phyloP scores from a whole-genome alignment of 2,329 filamentous ascomycete genomes.

The Berkeleyomyces basicola region DNA sequence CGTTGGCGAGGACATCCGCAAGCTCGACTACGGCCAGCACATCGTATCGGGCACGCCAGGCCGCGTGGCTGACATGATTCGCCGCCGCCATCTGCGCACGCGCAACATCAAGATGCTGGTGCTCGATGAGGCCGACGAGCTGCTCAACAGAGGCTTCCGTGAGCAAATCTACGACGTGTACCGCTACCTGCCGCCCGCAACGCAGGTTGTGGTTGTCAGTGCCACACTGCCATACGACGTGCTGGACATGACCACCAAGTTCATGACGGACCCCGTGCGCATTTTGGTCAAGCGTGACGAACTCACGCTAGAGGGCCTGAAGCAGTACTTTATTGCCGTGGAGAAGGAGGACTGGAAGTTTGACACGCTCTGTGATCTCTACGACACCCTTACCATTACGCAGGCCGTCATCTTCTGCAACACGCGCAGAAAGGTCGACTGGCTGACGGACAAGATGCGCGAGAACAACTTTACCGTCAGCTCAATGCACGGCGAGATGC shows the following conservation, averaged over 20 bases:
- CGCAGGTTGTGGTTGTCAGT: conserved; percentile 95
- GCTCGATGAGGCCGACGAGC: conserved; percentile 43
- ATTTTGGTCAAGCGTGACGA: conserved; percentile 98
- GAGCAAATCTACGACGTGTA: conserved; percentile 99
- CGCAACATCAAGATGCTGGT: conserved; percentile 49
- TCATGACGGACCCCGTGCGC: conserved; percentile 96
- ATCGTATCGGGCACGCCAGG: conserved; percentile 97
- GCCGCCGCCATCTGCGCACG: conserved; percentile 38
- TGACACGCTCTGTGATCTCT: conserved; percentile 93
- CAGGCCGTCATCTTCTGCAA: conserved; percentile 99
- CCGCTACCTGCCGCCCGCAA: conserved; percentile 87
- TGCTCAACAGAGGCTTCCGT: conserved; percentile 82
- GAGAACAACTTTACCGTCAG: conserved; percentile 98
- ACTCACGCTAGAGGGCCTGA: conserved; percentile 87
- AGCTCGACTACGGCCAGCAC: conserved; percentile 93
- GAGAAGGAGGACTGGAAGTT: conserved; percentile 99
- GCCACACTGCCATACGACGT: conserved; percentile 96
- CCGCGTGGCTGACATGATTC: conserved; percentile 57
- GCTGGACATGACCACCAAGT: conserved; percentile 97
- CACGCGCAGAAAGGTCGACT: conserved; percentile 96
- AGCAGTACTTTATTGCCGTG: conserved; percentile 98
- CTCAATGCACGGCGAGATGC: conserved; percentile 99
- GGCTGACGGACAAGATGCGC: conserved; percentile 98
- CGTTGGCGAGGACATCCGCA: conserved; percentile 92
- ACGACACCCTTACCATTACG: conserved; percentile 96